phyloP scores from a whole-genome alignment of 768 basidiomycete species.

The Lactifluus pinguis region DNA sequence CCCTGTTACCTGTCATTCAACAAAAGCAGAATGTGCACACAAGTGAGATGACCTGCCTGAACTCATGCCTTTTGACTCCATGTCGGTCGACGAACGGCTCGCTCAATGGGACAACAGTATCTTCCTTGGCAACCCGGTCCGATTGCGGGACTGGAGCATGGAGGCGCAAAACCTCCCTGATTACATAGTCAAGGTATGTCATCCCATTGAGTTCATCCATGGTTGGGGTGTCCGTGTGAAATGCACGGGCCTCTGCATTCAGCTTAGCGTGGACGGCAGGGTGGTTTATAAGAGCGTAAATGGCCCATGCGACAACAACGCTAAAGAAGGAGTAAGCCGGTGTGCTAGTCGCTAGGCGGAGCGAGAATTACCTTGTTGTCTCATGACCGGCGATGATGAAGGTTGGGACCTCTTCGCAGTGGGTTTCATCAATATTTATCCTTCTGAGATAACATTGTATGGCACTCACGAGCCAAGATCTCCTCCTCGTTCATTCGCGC shows the following conservation, averaged over 20 bases:
- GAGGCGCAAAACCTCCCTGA: constrained; percentile 13
- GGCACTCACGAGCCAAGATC: constrained; percentile 42
- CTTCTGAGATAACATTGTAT: neutral
- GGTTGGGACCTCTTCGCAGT: constrained; percentile 44
- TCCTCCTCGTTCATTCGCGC: constrained; percentile 56
- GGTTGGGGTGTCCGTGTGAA: constrained; percentile 47
- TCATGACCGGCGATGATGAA: constrained; percentile 55
- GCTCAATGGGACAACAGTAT: constrained; percentile 15
- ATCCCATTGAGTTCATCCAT: constrained; percentile 64
- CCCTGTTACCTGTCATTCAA: neutral
- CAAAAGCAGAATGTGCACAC: neutral
- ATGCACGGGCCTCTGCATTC: constrained; percentile 44
- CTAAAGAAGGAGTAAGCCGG: constrained; percentile 5
- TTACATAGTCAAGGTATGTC: constrained; percentile 45
- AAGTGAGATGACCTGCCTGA: constrained; percentile 10
- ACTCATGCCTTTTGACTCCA: constrained; percentile 12
- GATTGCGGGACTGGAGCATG: constrained; percentile 15
- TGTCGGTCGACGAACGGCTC: constrained; percentile 18
- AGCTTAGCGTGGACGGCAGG: constrained; percentile 45
- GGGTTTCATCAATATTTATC: neutral
- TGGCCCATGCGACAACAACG: constrained; percentile 46
- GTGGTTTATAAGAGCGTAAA: constrained; percentile 44
- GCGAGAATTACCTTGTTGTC: constrained; percentile 36
- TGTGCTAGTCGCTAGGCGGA: neutral
- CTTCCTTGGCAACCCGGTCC: constrained; percentile 9